Percentiles rank a stretch among this genome's conserved stretches.
These are phyloP conservation scores for Cystoderma amianthinum DNA, from an alignment of 768 basidiomycete species.

Conservation along the genomic window DNA sequence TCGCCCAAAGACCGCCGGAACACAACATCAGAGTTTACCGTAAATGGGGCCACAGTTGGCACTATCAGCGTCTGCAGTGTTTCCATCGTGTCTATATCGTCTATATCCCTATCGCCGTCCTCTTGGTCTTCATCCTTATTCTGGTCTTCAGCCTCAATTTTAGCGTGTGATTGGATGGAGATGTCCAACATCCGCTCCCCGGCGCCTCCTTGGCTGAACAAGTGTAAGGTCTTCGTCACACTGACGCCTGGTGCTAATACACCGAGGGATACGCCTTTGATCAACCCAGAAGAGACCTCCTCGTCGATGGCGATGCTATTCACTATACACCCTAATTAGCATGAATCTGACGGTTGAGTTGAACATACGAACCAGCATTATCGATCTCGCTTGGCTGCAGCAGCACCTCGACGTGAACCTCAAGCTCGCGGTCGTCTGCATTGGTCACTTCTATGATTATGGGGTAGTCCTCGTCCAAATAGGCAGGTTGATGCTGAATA, in stretches of 20 bases:
- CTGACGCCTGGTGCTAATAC: conserved; percentile 50
- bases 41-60: conserved; percentile 59
- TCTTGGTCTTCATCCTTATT: conserved; percentile 11
- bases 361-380: conserved; percentile 49
- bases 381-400: conserved; percentile 78
- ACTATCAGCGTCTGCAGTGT: conserved; percentile 60
- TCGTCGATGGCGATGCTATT: conserved; percentile 57
- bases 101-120: conserved; percentile 15
- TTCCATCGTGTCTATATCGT: conserved; percentile 42
- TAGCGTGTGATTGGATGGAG: conserved; percentile 59
- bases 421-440: conserved; percentile 60
- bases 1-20: conserved; percentile 40
- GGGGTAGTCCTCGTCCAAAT: conserved; percentile 75
- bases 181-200: conserved; percentile 77
- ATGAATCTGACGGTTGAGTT: too few species aligned
- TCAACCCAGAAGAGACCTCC: conserved; percentile 59
- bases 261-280: conserved; percentile 71
- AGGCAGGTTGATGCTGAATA: conserved; percentile 60
- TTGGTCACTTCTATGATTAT: conserved; percentile 69
- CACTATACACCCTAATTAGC: conserved; percentile 25
- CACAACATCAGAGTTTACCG: conserved; percentile 39
- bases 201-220: conserved; percentile 53
- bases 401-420: conserved; percentile 65
- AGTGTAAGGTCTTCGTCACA: conserved; percentile 52
- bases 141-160: conserved; percentile 14